phyloP scores from a whole-genome alignment of 2,329 filamentous ascomycete genomes.

The Phaeosphaeria sp. region DNA sequence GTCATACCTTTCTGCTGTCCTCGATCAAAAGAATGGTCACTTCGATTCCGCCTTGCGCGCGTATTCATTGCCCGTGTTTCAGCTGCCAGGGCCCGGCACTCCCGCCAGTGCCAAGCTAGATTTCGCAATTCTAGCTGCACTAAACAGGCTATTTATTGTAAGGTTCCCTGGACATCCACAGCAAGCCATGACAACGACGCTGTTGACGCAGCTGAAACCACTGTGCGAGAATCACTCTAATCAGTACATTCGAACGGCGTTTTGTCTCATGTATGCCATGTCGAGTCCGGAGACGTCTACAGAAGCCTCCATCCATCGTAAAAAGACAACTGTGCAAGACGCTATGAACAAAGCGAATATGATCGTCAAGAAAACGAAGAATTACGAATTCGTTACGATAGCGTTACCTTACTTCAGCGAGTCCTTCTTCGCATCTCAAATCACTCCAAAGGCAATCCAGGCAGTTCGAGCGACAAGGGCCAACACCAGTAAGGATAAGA shows the following conservation, averaged over 20 bases:
- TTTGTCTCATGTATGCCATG: conserved; percentile 73
- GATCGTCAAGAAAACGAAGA: conserved; percentile 72
- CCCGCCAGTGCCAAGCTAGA: conserved; percentile 45
- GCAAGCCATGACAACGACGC: conserved; percentile 59
- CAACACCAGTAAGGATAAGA: conserved; percentile 30
- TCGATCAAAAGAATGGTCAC: conserved; percentile 78
- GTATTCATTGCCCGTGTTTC: conserved; percentile 69
- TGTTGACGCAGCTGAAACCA: conserved; percentile 71
- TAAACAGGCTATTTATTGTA: conserved; percentile 59
- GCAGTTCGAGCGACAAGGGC: conserved; percentile 47
- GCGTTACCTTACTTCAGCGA: conserved; percentile 85
- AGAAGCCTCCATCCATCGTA: conserved; percentile 71
- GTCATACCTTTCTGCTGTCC: conserved; percentile 76
- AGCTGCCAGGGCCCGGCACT: conserved; percentile 50
- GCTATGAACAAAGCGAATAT: conserved; percentile 63
- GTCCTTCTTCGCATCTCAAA: conserved; percentile 80
- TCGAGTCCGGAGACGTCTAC: conserved; percentile 69
- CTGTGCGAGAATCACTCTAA: conserved; percentile 74
- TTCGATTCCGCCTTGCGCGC: conserved; percentile 70
- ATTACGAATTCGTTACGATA: conserved; percentile 82
- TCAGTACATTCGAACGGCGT: conserved; percentile 77
- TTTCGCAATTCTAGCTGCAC: conserved; percentile 54
- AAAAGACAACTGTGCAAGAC: conserved; percentile 77
- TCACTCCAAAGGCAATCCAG: conserved; percentile 67
- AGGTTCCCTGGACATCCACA: conserved; percentile 53